Conservation (phyloP, 768 basidiomycete genomes). For the Daedalea quercina region DNA sequence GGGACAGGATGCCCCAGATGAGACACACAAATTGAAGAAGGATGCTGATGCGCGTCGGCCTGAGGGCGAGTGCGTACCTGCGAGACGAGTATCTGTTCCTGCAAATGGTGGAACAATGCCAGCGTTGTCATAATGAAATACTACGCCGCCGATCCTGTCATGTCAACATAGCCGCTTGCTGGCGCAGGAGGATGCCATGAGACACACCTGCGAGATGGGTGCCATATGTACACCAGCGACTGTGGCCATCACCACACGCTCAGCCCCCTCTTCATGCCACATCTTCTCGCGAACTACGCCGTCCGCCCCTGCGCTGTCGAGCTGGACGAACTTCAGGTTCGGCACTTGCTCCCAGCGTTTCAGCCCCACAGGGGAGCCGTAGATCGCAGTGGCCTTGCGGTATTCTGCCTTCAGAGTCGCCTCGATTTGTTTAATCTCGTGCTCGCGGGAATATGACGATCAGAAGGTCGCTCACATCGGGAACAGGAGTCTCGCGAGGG, state of each 20-base stretch:
- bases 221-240: constrained; percentile 8
- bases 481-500: not conserved
- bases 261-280: constrained; percentile 3
- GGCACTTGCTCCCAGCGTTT: not conserved
- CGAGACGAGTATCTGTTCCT: constrained; percentile 8
- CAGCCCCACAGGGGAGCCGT: constrained; percentile 1
- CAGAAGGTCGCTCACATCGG: not conserved
- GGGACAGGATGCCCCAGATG: not conserved
- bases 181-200: not conserved
- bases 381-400: constrained; percentile 3
- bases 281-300: not conserved
- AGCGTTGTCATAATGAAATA: constrained; percentile 9
- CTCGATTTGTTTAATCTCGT: not conserved
- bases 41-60: not conserved
- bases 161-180: not conserved
- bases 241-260: constrained; percentile 3
- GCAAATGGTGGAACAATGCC: constrained; percentile 6
- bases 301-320: constrained; percentile 8
- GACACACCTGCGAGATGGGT: constrained; percentile 8
- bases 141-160: not conserved
- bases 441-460: not conserved
- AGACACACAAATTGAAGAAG: not conserved
- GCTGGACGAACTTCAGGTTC: constrained; percentile 10
- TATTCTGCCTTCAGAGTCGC: not conserved
- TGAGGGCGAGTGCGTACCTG: not conserved